These are phyloP conservation scores for Daldinia loculata DNA, from an alignment of 495 filamentous ascomycete species.

Conservation along the genomic window DNA sequence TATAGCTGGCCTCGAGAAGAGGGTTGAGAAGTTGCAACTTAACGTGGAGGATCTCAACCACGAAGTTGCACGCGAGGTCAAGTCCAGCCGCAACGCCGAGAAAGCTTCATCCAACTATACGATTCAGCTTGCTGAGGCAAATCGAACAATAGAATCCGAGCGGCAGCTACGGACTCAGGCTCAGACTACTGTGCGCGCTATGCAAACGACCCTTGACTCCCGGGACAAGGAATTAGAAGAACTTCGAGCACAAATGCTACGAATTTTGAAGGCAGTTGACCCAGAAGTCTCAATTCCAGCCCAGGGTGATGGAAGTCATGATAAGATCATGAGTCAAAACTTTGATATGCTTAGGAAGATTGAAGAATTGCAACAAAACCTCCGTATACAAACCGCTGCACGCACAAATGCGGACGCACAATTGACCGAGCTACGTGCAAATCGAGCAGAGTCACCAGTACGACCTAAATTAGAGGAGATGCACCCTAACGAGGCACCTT, in stretches of 20 bases:
- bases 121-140: conserved; percentile 86
- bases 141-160: conserved; percentile 90
- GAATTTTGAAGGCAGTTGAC: conserved; percentile 85
- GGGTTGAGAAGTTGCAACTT: conserved; percentile 91
- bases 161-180: conserved; percentile 85
- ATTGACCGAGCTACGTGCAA: conserved; percentile 79
- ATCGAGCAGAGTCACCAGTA: conserved; percentile 76
- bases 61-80: conserved; percentile 89
- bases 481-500: conserved; percentile 80
- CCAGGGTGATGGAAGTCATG: conserved; percentile 57
- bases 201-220: conserved; percentile 79
- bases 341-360: conserved; percentile 87
- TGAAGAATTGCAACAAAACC: conserved; percentile 85
- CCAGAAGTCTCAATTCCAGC: conserved; percentile 65
- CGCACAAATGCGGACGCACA: conserved; percentile 85
- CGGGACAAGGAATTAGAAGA: conserved; percentile 81
- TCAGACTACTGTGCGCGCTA: conserved; percentile 81
- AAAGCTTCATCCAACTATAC: conserved; percentile 84
- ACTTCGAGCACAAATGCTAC: conserved; percentile 78
- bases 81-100: conserved; percentile 89
- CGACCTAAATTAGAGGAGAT: conserved; percentile 81
- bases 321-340: conserved; percentile 64
- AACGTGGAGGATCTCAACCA: conserved; percentile 93
- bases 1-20: conserved; percentile 88
- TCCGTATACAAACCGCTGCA: conserved; percentile 85